Percentiles rank a stretch among this genome's conserved stretches.
Evolutionary conservation across 805 yeast genomes (phyloP).

Genomic region (Lachancea waltii): DNA sequence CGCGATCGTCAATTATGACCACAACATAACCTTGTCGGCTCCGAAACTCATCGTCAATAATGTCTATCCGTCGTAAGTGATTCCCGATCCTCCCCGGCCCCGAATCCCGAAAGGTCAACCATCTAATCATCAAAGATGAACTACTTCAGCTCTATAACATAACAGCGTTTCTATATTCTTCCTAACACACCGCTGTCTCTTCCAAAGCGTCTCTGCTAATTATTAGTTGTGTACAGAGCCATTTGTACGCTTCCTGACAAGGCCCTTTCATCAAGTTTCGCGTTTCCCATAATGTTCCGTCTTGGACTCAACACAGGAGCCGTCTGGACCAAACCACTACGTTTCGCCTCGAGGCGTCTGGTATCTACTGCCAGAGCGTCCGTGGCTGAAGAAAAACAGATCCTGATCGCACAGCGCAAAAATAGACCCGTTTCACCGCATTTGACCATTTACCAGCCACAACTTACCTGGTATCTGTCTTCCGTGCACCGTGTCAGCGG

Average conservation of each 20-base stretch:
- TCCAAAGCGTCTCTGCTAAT: no score
- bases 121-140: no score
- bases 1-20: no score
- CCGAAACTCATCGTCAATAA: no score
- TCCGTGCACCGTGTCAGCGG: conserved; percentile 84
- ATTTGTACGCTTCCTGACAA: background rate
- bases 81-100: no score
- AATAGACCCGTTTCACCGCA: conserved; percentile 91
- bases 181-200: no score
- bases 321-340: conserved; percentile 5
- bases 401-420: conserved; percentile 74
- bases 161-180: no score
- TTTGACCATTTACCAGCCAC: conserved; percentile 83
- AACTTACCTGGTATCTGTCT: conserved; percentile 77
- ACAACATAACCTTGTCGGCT: no score
- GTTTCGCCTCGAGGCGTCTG: conserved; percentile 5
- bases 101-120: no score
- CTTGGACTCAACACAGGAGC: conserved; percentile 13
- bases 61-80: no score
- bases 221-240: background rate
- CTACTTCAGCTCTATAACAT: no score
- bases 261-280: background rate
- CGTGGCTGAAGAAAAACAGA: conserved; percentile 55
- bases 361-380: conserved; percentile 45
- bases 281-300: conserved; percentile 10